These are phyloP conservation scores for Cordyceps pruinosa DNA, from an alignment of 2,329 filamentous ascomycete genomes.

Conservation along the genomic window DNA sequence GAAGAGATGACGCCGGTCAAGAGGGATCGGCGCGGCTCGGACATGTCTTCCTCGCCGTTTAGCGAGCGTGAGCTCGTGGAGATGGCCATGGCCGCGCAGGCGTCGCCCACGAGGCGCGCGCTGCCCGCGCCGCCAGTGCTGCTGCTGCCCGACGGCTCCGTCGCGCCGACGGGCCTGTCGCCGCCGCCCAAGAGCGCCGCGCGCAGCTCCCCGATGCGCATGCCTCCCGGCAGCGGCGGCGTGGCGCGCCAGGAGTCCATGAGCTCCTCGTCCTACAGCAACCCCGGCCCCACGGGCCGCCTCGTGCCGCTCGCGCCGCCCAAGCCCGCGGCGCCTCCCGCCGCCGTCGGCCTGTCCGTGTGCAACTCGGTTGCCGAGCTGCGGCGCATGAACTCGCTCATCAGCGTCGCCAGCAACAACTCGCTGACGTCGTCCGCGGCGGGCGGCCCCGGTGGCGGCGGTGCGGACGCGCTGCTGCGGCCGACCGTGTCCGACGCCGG, in stretches of 20 bases:
- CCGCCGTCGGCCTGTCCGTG: constrained; percentile 19
- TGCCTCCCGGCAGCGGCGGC: no score
- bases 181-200: constrained; percentile 18
- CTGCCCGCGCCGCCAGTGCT: constrained; percentile 24
- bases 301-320: no score
- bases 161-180: constrained; percentile 23
- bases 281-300: no score
- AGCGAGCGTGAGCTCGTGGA: constrained; percentile 28
- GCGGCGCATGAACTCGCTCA: constrained; percentile 50
- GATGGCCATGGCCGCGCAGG: constrained; percentile 21
- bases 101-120: constrained; percentile 15
- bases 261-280: constrained; percentile 22
- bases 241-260: neutral
- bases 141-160: constrained; percentile 21
- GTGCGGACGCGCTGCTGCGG: neutral
- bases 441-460: constrained; percentile 25
- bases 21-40: constrained; percentile 1
- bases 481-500: neutral
- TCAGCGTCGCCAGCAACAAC: constrained; percentile 38
- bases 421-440: constrained; percentile 31
- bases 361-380: constrained; percentile 44
- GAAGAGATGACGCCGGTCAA: constrained; percentile 10
- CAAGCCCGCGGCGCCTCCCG: neutral
- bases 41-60: constrained; percentile 25
- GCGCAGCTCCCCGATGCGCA: constrained; percentile 3